Evolutionary conservation across 2,329 filamentous ascomycete species (phyloP), one percentile per base, ranked within the genome.

Genomic region (Aureobasidium sp.): DNA sequence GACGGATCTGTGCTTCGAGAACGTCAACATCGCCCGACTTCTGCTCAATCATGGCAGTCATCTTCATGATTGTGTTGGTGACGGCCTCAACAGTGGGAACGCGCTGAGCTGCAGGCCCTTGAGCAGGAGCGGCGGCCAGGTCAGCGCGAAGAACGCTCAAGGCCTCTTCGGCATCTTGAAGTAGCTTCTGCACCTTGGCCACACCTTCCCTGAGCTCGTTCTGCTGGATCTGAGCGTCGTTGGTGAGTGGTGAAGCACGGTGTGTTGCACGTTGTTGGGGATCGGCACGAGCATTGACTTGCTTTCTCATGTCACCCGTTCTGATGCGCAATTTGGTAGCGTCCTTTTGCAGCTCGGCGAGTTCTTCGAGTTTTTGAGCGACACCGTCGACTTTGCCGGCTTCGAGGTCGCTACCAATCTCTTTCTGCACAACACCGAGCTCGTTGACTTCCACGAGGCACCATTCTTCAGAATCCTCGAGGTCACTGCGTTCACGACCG

Each of bases 11-110:
- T 52, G 87, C 84, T 76, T 97, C 94, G 36, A 97, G 81, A 7
- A 96, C 85, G 72, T 96, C 91, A 58, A 99, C 86, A 69, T 97
- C 93, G 63, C 88, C 90, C 71, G 89, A 94, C 72, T 90, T 89
- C 76, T 91, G 90, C 79, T 97, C 90, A 0, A 89, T 89, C 87
- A 97, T 93, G 64, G 81, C 84, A 37, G 92, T 97, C 88, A 99
- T 92, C 71, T 94, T 96, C 63, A 81, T 81, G 67, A 99, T 96
- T 0, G 94, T 99, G 64, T 89, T 90, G 67, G 92, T 87, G 22
- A 99, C 90, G 0, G 91, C 90, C 68, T 97, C 94, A 11, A 97
- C 90, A 0, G 92, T 97, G 0, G 94, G 94, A 5, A 87, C 83
- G 12, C 34, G 49, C 31, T 71, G 82, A 45, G 77, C 76, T 2